Evolutionary conservation across 2,329 filamentous ascomycete species (phyloP), one percentile per base, ranked within the genome.

Genomic region (Leptographium radiaticola): DNA sequence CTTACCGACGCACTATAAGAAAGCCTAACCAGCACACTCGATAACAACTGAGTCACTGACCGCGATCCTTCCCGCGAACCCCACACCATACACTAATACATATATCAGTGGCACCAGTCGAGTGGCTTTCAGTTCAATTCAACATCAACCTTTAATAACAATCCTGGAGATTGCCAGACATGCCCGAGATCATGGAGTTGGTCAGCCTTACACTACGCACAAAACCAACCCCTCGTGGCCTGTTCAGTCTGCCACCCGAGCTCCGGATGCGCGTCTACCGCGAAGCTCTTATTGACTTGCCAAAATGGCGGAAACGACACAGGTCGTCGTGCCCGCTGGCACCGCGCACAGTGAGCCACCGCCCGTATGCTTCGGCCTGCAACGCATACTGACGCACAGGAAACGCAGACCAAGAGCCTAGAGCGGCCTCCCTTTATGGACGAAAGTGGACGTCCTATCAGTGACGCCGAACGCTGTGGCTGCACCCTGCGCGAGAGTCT

Each of bases 401-500:
- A 6, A 30, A 25, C 25, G 25, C 18, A 46, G 20, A 38, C n/a
- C 18, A 45, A 25, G 11, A 39, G 5, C 2, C 9, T 52, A 33
- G 42, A 52, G 6, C 49, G 54, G 12, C 56, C 54, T 2, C 54
- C 56, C 4, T 56, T 57, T 52, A 18, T 53, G 13, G 40, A 33
- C 25, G 16, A 4, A 13, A 10, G 16, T 15, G 36, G 33, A 20
- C 15, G n/a, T 6, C 16, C 46, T 40, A 15, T 20, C 9, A 31
- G 34, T 6, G 3, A 33, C 12, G 25, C 30, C 4, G 39, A 38
- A 12, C 3, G 30, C 33, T 59, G 55, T 49, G 16, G 16, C 10
- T 60, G 58, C 42, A 11, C 52, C 15, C 30, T 15, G 13, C 58
- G 59, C n/a, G 38, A 52, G 9, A 52, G 57, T n/a, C 43, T 61